Conservation (phyloP, 2,329 filamentous ascomycete species). For the Colletotrichum sp. region DNA sequence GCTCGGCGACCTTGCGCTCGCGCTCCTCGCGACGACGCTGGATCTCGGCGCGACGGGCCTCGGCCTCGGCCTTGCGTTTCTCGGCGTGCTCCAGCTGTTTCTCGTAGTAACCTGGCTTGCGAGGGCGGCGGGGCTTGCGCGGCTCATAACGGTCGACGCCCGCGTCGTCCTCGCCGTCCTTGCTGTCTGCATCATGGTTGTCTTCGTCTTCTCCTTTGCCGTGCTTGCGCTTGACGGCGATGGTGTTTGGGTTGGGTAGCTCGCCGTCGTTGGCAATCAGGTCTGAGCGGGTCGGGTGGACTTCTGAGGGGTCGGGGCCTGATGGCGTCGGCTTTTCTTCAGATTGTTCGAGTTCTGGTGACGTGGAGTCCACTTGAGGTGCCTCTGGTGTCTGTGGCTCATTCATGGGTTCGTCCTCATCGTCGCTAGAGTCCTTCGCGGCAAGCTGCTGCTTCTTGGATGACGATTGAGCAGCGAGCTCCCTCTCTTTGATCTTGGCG, state of each 20-base stretch:
- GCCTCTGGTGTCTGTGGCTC: slow-evolving; percentile 29
- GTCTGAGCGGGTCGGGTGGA: slow-evolving; percentile 48
- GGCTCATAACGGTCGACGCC: slow-evolving; percentile 20
- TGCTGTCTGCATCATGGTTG: not conserved
- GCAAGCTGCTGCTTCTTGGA: slow-evolving; percentile 18
- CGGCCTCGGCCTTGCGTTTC: slow-evolving; percentile 44
- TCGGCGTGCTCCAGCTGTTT: slow-evolving; percentile 63
- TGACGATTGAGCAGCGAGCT: slow-evolving; percentile 34
- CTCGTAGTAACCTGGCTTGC: slow-evolving; percentile 64
- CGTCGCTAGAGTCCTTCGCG: slow-evolving; percentile 23
- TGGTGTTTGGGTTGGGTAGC: slow-evolving; percentile 20
- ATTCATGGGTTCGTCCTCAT: slow-evolving; percentile 15
- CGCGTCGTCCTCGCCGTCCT: not conserved
- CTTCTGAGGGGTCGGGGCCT: slow-evolving; percentile 20
- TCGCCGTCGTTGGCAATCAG: slow-evolving; percentile 37
- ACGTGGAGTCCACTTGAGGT: not conserved
- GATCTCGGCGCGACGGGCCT: slow-evolving; percentile 46
- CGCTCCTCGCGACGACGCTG: slow-evolving; percentile 64
- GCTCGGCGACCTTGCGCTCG: slow-evolving; percentile 68
- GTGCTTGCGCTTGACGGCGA: slow-evolving; percentile 18
- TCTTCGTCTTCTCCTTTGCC: not conserved
- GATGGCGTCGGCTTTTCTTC: not conserved
- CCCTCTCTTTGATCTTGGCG: slow-evolving; percentile 78
- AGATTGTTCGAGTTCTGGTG: not conserved
- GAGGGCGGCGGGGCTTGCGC: slow-evolving; percentile 22